These are phyloP conservation scores for Sistotremastrum suecicum DNA, from an alignment of 768 basidiomycete species.

Conservation along the genomic window DNA sequence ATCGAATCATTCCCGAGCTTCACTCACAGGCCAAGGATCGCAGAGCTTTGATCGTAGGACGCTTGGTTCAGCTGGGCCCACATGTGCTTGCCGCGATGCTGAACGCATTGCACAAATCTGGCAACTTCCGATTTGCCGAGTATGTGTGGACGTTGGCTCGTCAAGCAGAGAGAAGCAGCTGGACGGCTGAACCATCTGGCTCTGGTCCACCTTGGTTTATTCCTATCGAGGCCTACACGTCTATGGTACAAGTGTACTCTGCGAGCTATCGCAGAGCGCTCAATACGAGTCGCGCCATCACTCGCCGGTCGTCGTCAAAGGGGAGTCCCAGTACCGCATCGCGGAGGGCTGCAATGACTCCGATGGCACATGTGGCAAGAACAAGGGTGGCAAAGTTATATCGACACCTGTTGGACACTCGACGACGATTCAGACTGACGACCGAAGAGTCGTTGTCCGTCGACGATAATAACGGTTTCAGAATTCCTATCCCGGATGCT, in stretches of 20 bases:
- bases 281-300: no score
- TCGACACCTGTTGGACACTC: not conserved
- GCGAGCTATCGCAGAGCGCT: not conserved
- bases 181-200: conserved; percentile 15
- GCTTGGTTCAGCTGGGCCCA: conserved; percentile 37
- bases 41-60: conserved; percentile 22
- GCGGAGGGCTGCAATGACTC: no score
- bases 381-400: no score
- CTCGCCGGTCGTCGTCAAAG: no score
- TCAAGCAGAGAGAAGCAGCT: conserved; percentile 43
- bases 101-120: conserved; percentile 43
- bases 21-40: no score
- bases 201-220: conserved; percentile 44
- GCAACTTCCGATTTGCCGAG: conserved; percentile 40
- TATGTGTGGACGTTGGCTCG: conserved; percentile 51
- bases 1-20: not conserved
- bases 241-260: conserved; percentile 52
- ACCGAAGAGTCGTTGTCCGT: not conserved
- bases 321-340: no score
- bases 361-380: no score
- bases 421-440: not conserved
- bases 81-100: conserved; percentile 44
- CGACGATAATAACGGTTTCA: conserved; percentile 5
- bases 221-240: conserved; percentile 53
- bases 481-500: conserved; percentile 38